Percentiles rank a stretch among this genome's conserved stretches.
Conservation (phyloP, 2,329 filamentous ascomycete genomes). For the Helminthosporium solani region DNA sequence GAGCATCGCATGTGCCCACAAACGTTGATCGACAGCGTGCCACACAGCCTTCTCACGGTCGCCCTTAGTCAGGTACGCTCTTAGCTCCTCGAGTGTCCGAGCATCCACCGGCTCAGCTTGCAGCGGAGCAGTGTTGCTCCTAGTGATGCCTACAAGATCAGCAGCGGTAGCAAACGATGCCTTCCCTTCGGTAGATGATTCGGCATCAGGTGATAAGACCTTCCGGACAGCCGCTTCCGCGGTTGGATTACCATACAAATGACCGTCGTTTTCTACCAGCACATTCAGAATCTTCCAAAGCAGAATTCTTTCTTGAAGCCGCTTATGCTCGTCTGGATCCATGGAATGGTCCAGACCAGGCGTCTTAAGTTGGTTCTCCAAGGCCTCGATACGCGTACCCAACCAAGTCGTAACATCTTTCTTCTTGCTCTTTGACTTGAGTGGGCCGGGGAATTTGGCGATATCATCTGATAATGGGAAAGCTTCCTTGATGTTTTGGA, state of each 20-base stretch:
- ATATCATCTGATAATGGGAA: slow-evolving; percentile 70
- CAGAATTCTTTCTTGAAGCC: slow-evolving; percentile 74
- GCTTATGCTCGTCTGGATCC: slow-evolving; percentile 63
- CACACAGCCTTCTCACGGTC: slow-evolving; percentile 90
- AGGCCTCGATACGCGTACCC: slow-evolving; percentile 67
- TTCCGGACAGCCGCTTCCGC: slow-evolving; percentile 74
- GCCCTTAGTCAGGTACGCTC: slow-evolving; percentile 71
- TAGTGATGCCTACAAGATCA: slow-evolving; percentile 39
- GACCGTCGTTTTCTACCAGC: slow-evolving; percentile 83
- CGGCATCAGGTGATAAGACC: slow-evolving; percentile 64
- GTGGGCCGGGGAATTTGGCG: slow-evolving; percentile 82
- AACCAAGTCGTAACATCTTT: slow-evolving; percentile 89
- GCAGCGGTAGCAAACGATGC: slow-evolving; percentile 34
- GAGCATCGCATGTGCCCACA: slow-evolving; percentile 96
- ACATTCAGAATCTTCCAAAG: slow-evolving; percentile 84
- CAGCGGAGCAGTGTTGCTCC: slow-evolving; percentile 31
- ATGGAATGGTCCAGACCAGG: slow-evolving; percentile 53
- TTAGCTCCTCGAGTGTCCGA: slow-evolving; percentile 68
- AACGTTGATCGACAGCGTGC: slow-evolving; percentile 85
- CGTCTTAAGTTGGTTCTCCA: slow-evolving; percentile 59
- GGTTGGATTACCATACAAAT: slow-evolving; percentile 69
- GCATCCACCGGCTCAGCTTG: slow-evolving; percentile 68
- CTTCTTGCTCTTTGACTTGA: slow-evolving; percentile 90
- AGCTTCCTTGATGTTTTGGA: slow-evolving; percentile 73
- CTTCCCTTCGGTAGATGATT: slow-evolving; percentile 21